A percentile compares a stretch with the other conserved stretches of the same genome.
phyloP scores from a whole-genome alignment of 179 eudicot genomes.

The Pouteria campechiana region DNA sequence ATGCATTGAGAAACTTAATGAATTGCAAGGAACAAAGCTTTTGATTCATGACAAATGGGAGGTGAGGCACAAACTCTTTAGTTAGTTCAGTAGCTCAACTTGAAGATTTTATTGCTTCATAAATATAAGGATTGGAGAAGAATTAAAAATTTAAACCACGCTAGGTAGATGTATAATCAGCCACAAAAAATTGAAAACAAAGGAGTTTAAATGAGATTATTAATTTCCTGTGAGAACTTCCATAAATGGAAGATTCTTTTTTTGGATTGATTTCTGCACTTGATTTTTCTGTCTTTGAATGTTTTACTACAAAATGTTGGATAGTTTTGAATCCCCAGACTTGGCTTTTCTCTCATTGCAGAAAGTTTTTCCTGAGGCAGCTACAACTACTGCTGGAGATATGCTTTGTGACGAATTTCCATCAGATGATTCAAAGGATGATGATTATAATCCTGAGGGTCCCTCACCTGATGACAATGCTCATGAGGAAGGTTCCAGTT shows the following conservation, averaged over 20 bases:
- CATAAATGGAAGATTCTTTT: no score
- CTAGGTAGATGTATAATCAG: no score
- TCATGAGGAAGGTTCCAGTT: conserved; percentile 35
- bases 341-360: conserved; percentile 16
- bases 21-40: conserved; percentile 57
- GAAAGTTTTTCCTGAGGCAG: conserved; percentile 90
- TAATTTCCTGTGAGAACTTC: no score
- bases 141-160: no score
- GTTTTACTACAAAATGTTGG: background rate
- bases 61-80: conserved; percentile 41
- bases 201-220: no score
- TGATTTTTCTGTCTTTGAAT: background rate
- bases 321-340: background rate
- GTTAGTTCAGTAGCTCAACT: no score
- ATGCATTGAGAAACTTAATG: conserved; percentile 73
- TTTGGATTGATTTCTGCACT: no score
- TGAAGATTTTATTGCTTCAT: no score
- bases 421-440: conserved; percentile 92
- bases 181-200: no score
- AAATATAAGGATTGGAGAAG: no score
- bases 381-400: conserved; percentile 39
- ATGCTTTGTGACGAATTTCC: conserved; percentile 61
- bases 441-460: conserved; percentile 75
- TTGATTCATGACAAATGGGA: conserved; percentile 71
- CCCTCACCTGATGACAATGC: conserved; percentile 25